Evolutionary conservation across 2,329 filamentous ascomycete genomes (phyloP).

Genomic region (Cryoendolithus antarcticus): DNA sequence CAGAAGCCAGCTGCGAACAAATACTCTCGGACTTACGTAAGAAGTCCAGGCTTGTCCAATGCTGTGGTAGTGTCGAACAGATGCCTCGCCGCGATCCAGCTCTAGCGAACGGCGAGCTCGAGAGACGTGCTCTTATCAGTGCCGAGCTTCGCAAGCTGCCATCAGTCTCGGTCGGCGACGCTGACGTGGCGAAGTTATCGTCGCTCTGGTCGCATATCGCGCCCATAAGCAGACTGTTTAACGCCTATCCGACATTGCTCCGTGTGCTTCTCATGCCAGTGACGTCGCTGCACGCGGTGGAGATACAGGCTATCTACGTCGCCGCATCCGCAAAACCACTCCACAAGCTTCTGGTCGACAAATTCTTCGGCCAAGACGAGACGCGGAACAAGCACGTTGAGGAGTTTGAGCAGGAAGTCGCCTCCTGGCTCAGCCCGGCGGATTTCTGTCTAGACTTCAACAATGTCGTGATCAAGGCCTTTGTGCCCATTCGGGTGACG

Average conservation of each 20-base stretch:
- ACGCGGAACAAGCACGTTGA: constrained; percentile 33
- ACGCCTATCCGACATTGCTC: constrained; percentile 21
- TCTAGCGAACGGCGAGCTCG: too few species aligned
- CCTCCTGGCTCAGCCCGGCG: constrained; percentile 38
- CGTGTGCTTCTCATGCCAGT: constrained; percentile 37
- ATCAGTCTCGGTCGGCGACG: too few species aligned
- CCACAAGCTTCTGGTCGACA: constrained; percentile 32
- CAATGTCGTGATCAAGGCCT: constrained; percentile 32
- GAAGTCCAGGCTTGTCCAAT: too few species aligned
- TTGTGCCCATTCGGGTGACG: constrained; percentile 37
- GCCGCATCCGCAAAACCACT: constrained; percentile 42
- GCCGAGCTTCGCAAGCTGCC: too few species aligned
- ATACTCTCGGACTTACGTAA: too few species aligned
- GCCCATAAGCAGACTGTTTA: neutral
- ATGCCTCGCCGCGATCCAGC: too few species aligned
- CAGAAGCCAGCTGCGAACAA: too few species aligned
- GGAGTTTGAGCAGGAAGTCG: constrained; percentile 34
- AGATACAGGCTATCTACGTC: constrained; percentile 36
- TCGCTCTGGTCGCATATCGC: neutral
- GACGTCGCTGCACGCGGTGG: constrained; percentile 41
- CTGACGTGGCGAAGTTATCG: too few species aligned
- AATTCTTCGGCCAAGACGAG: constrained; percentile 39
- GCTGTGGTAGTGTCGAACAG: too few species aligned
- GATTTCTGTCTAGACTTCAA: constrained; percentile 39
- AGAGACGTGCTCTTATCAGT: too few species aligned